These are phyloP conservation scores for Blumeriella jaapii DNA, from an alignment of 2,329 filamentous ascomycete genomes.

Conservation along the genomic window DNA sequence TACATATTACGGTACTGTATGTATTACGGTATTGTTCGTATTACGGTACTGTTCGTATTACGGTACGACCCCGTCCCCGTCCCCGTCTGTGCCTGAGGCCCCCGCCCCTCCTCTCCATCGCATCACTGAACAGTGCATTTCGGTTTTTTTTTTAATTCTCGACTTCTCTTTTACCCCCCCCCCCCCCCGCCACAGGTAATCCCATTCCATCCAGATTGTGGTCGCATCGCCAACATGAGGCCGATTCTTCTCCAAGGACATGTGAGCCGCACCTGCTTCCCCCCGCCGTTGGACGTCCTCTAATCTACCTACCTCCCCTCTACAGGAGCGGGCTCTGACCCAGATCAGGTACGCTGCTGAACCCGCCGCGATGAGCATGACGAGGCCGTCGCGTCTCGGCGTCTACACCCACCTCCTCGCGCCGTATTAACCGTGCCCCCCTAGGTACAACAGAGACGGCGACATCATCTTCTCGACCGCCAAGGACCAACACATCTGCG, in stretches of 20 bases:
- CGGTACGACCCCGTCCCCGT: too few relatives aligned
- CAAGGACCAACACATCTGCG: conserved; percentile 95
- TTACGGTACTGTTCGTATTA: too few relatives aligned
- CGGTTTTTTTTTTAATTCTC: too few relatives aligned
- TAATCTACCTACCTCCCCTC: conserved; percentile 22
- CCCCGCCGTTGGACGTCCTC: conserved; percentile 13
- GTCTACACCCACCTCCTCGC: too few relatives aligned
- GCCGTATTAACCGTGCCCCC: too few relatives aligned
- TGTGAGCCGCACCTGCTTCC: conserved; percentile 34
- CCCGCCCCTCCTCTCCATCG: too few relatives aligned
- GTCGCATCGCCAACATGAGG: conserved; percentile 59
- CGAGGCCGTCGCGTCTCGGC: too few relatives aligned
- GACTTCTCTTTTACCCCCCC: too few relatives aligned
- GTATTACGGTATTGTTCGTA: too few relatives aligned
- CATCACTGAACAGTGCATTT: too few relatives aligned
- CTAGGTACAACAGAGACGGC: conserved; percentile 86
- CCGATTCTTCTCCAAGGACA: conserved; percentile 93
- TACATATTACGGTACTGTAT: too few relatives aligned
- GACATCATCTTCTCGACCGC: conserved; percentile 92
- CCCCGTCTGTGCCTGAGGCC: too few relatives aligned
- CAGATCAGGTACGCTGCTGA: conserved; percentile 62
- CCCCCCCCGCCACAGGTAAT: background rate
- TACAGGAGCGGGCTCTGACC: conserved; percentile 81
- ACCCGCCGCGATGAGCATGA: conserved; percentile 5
- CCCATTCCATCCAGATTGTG: conserved; percentile 1